Evolutionary conservation across 2,329 filamentous ascomycete species (phyloP), one percentile per base, ranked within the genome.

Genomic region (Pestalotiopsis sp.): DNA sequence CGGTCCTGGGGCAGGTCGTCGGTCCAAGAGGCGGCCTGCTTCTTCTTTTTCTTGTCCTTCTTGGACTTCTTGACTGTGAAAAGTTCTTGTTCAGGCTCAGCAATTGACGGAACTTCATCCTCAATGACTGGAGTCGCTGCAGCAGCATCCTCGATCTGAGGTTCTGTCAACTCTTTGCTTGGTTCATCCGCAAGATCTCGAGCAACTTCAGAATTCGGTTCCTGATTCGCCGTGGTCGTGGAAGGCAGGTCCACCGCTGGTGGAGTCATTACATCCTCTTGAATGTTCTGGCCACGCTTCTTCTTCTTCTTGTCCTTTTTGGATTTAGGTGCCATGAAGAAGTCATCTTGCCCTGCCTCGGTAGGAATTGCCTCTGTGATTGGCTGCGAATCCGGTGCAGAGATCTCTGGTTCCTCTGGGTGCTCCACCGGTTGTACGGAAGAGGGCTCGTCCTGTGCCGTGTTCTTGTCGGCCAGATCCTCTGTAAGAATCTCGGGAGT

Each of bases 261-360:
- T 12, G 14, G 3, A 6, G 41, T 3, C 27, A 36, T 20, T 7
- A 38, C 20, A 13, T 67, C 66, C n/a, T 67, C 66, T n/a, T 31
- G n/a, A 14, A 39, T 6, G 36, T 14, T 38, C 38, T 67, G 66
- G 67, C 66, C 68, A 12, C 67, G 65, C 59, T 75, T 80, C 62
- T 76, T 72, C 66, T 71, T 73, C 72, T 81, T 79, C 68, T 79
- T 80, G 67, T 77, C 79, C 68, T 79, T 80, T 70, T 79, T 79
- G 63, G 65, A 72, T 68, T 80, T 79, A 70, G 80, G 80, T 45
- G 72, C 68, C 20, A 67, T 61, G 38, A 49, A 60, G 23, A 68
- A 52, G 25, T 75, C 67, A 45, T 70, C 62, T 36, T 65, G 68
- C 12, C 74, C 72, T 41, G 38, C 49, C 38, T 66, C 64, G 14